Evolutionary conservation across 192 early-diverging fungal genomes (phyloP).

Genomic region (Spizellomyces sp.): DNA sequence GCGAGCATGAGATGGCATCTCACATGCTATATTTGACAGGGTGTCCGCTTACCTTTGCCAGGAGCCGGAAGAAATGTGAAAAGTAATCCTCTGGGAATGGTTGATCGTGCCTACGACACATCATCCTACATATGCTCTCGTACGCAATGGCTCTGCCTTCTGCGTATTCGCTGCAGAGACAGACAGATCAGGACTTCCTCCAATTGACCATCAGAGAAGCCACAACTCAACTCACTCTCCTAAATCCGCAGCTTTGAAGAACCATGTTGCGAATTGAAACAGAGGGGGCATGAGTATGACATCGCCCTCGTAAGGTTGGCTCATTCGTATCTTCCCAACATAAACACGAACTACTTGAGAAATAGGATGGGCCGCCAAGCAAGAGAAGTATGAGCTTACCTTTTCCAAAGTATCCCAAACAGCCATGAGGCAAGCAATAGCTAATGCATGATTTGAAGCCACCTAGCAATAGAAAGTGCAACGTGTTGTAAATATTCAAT

Average conservation of each 20-base stretch:
- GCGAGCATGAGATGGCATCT: too few species aligned
- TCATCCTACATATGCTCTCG: conserved; percentile 72
- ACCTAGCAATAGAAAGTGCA: background rate
- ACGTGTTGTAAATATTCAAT: background rate
- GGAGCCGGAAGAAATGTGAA: conserved; percentile 68
- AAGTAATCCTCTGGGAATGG: conserved; percentile 57
- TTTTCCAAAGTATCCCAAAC: conserved; percentile 69
- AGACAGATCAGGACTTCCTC: background rate
- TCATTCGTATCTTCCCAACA: conserved; percentile 19
- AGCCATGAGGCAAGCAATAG: conserved; percentile 65
- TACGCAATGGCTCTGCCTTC: conserved; percentile 68
- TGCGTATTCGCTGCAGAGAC: conserved; percentile 55
- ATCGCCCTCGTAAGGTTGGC: conserved; percentile 58
- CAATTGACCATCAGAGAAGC: background rate
- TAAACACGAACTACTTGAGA: too few species aligned
- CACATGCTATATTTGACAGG: too few species aligned
- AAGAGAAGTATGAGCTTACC: conserved; percentile 11
- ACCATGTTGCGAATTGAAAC: conserved; percentile 76
- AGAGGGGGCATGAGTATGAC: conserved; percentile 58
- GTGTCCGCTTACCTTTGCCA: conserved; percentile 64
- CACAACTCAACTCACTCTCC: conserved; percentile 45
- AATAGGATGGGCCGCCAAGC: too few species aligned
- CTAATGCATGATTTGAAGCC: conserved; percentile 63
- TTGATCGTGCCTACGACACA: conserved; percentile 77
- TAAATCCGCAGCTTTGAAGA: conserved; percentile 72